phyloP scores from a whole-genome alignment of 2,329 filamentous ascomycete genomes.

The Chaetomiaceae sp. region DNA sequence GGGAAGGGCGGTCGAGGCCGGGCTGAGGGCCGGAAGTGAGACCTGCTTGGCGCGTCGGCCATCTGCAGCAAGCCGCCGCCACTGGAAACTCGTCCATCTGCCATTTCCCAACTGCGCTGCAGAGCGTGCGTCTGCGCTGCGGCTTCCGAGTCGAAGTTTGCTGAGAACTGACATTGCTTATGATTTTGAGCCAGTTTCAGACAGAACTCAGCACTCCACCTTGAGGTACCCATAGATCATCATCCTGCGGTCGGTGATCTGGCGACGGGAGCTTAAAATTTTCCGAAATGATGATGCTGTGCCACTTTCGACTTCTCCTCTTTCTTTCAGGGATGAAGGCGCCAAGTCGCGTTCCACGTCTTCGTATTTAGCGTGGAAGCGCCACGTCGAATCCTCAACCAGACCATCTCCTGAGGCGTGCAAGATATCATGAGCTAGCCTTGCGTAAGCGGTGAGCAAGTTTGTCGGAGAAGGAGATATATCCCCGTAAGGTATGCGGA shows the following conservation, averaged over 20 bases:
- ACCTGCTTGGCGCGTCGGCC: constrained; percentile 7
- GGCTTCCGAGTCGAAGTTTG: neutral
- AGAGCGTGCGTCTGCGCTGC: neutral
- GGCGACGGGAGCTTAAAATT: constrained; percentile 1
- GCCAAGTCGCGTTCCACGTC: neutral
- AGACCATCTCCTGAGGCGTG: neutral
- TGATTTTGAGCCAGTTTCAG: neutral
- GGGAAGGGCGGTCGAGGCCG: neutral
- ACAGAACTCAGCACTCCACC: no score
- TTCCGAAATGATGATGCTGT: constrained; percentile 10
- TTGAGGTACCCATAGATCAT: no score
- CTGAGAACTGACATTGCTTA: neutral
- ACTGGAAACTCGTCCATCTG: constrained; percentile 1
- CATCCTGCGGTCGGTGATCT: constrained; percentile 11
- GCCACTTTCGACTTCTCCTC: neutral
- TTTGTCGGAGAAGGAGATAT: neutral
- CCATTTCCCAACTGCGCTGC: neutral
- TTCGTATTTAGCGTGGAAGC: constrained; percentile 9
- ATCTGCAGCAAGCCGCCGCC: constrained; percentile 9
- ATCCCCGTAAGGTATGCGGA: no score
- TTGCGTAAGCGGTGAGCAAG: neutral
- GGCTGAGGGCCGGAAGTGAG: constrained; percentile 6
- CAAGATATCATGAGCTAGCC: neutral
- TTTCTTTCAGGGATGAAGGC: neutral
- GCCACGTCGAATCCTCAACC: neutral